A percentile compares a stretch with the other conserved stretches of the same genome.
phyloP scores from a whole-genome alignment of 2,329 filamentous ascomycete species.

The Fonsecaea erecta region DNA sequence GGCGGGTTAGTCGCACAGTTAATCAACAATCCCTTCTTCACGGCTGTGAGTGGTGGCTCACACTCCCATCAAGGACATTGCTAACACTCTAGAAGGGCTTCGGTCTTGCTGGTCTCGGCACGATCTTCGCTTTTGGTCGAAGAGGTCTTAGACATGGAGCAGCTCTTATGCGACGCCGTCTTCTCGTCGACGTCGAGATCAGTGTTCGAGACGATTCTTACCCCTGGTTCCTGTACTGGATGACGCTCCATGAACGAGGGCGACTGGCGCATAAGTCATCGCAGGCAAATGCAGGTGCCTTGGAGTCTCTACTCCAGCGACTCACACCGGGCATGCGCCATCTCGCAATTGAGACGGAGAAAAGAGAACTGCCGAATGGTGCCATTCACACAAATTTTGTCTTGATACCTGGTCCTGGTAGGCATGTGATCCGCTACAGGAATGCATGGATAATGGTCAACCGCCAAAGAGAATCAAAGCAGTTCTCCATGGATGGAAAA shows the following conservation, averaged over 20 bases:
- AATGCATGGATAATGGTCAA: constrained; percentile 87
- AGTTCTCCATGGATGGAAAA: constrained; percentile 72
- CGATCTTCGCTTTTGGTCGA: constrained; percentile 78
- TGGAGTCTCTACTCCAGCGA: constrained; percentile 61
- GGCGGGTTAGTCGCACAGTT: constrained; percentile 52
- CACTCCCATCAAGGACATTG: background rate
- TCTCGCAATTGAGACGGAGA: constrained; percentile 67
- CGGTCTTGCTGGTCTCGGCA: constrained; percentile 86
- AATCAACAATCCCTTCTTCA: constrained; percentile 56
- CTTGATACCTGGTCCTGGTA: constrained; percentile 87
- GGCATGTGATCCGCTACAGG: constrained; percentile 83
- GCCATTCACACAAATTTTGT: constrained; percentile 79
- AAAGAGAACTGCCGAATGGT: constrained; percentile 66
- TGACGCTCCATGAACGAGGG: constrained; percentile 76
- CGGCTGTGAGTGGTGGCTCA: constrained; percentile 47
- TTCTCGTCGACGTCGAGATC: constrained; percentile 95
- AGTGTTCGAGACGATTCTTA: constrained; percentile 92
- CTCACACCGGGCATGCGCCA: constrained; percentile 66
- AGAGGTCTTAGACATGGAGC: constrained; percentile 73
- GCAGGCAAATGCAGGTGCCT: constrained; percentile 46
- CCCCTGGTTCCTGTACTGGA: constrained; percentile 92
- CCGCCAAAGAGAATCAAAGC: constrained; percentile 71
- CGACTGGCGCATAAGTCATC: constrained; percentile 57
- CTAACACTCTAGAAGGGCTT: constrained; percentile 63
- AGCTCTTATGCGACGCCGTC: constrained; percentile 76